A percentile compares a stretch with the other conserved stretches of the same genome.
phyloP scores from a whole-genome alignment of 2,329 filamentous ascomycete species.

The Exophiala spinifera region DNA sequence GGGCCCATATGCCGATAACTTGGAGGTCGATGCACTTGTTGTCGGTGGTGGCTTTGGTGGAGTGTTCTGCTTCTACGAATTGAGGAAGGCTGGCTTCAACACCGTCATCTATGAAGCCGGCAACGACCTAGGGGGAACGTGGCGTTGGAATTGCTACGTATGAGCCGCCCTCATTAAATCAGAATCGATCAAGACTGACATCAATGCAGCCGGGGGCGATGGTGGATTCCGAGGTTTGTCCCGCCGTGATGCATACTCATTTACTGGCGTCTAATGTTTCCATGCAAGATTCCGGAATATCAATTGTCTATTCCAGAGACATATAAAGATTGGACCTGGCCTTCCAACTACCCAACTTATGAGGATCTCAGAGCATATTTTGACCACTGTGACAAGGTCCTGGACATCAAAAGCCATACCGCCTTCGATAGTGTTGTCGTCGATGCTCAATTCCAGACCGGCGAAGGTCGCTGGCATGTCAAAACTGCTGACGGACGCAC shows the following conservation, averaged over 20 bases:
- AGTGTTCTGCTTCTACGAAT: constrained; percentile 51
- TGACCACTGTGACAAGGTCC: constrained; percentile 39
- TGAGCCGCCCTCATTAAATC: neutral
- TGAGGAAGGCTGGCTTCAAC: constrained; percentile 51
- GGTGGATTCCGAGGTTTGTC: constrained; percentile 45
- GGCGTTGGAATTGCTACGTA: constrained; percentile 39
- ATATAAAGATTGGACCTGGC: constrained; percentile 49
- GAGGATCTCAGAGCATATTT: constrained; percentile 44
- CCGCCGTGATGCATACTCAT: constrained; percentile 29
- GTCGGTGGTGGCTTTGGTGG: constrained; percentile 40
- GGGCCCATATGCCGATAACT: constrained; percentile 38
- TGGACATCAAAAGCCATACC: constrained; percentile 45
- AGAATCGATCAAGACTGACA: neutral
- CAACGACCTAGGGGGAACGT: constrained; percentile 41
- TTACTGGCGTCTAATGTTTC: neutral
- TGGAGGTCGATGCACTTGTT: constrained; percentile 32
- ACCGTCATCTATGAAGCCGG: constrained; percentile 54
- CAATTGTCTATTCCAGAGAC: constrained; percentile 48
- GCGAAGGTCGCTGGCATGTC: constrained; percentile 43
- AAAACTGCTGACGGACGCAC: constrained; percentile 41
- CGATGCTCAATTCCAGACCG: constrained; percentile 41
- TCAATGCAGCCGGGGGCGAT: constrained; percentile 15
- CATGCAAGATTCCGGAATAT: constrained; percentile 41
- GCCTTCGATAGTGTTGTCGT: constrained; percentile 46
- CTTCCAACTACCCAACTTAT: constrained; percentile 43